phyloP scores from a whole-genome alignment of 371 early-diverging fungal genomes.

The Lichtheimia hyalospora region DNA sequence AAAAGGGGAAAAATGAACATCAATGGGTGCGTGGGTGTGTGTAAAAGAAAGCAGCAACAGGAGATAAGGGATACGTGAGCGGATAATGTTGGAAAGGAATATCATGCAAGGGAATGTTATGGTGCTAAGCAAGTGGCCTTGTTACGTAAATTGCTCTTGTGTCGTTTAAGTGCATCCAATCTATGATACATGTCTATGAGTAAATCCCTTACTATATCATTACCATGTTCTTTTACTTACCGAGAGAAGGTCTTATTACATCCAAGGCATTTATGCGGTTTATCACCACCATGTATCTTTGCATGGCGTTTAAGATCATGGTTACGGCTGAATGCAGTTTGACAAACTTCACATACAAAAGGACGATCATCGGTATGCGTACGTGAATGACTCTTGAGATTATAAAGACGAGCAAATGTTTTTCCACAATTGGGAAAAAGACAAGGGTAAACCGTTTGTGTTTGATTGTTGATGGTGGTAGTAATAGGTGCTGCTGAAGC shows the following conservation, averaged over 20 bases:
- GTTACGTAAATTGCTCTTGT: constrained; percentile 51
- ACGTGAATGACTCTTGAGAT: constrained; percentile 77
- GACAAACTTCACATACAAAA: constrained; percentile 74
- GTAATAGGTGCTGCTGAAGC: constrained; percentile 51
- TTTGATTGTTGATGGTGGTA: constrained; percentile 49
- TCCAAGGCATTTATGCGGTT: constrained; percentile 78
- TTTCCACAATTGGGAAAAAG: constrained; percentile 71
- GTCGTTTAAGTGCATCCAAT: constrained; percentile 53
- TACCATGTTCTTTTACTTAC: constrained; percentile 17
- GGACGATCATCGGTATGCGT: constrained; percentile 83
- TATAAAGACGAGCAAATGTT: constrained; percentile 75
- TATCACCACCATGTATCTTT: constrained; percentile 84
- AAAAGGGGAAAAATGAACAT: too few species aligned
- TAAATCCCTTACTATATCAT: background rate
- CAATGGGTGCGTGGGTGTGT: too few species aligned
- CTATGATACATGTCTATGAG: constrained; percentile 14
- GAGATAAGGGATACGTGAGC: too few species aligned
- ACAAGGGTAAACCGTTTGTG: constrained; percentile 61
- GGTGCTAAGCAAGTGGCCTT: constrained; percentile 35
- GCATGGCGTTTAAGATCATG: constrained; percentile 87
- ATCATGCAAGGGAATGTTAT: constrained; percentile 4
- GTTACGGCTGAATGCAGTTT: constrained; percentile 79
- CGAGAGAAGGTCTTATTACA: constrained; percentile 81
- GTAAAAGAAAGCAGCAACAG: too few species aligned
- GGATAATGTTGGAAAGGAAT: too few species aligned